Evolutionary conservation across 148 eudicot genomes (phyloP).

Genomic region (Cornus suecica): DNA sequence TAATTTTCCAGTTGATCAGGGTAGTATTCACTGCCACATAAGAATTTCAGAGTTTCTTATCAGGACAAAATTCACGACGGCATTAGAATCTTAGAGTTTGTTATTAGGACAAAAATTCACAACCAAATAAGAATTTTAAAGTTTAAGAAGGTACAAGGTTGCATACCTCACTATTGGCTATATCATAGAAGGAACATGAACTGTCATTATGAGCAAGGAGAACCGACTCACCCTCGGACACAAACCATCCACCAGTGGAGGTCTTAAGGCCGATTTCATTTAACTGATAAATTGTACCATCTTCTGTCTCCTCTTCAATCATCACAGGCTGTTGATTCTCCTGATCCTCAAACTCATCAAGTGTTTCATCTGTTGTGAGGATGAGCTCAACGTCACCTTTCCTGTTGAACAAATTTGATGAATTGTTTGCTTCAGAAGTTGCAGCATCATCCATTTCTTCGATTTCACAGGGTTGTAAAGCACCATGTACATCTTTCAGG

Average conservation of each 20-base stretch:
- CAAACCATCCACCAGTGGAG: slow-evolving; percentile 88
- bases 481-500: slow-evolving; percentile 11
- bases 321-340: slow-evolving; percentile 46
- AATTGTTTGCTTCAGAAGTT: slow-evolving; percentile 27
- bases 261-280: slow-evolving; percentile 65
- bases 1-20: background rate
- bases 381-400: slow-evolving; percentile 31
- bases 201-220: slow-evolving; percentile 89
- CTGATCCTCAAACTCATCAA: slow-evolving; percentile 68
- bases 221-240: slow-evolving; percentile 86
- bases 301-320: slow-evolving; percentile 54
- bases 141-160: background rate
- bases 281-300: slow-evolving; percentile 38
- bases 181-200: slow-evolving; percentile 78
- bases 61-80: background rate
- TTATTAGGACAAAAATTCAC: background rate
- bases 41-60: background rate
- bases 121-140: background rate
- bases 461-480: slow-evolving; percentile 25
- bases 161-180: slow-evolving; percentile 70
- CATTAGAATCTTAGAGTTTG: background rate
- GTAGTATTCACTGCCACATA: background rate
- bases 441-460: slow-evolving; percentile 44
- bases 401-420: slow-evolving; percentile 24
- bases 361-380: slow-evolving; percentile 55